Conservation (phyloP, 2,329 filamentous ascomycete species). For the Nemania bipapillata region DNA sequence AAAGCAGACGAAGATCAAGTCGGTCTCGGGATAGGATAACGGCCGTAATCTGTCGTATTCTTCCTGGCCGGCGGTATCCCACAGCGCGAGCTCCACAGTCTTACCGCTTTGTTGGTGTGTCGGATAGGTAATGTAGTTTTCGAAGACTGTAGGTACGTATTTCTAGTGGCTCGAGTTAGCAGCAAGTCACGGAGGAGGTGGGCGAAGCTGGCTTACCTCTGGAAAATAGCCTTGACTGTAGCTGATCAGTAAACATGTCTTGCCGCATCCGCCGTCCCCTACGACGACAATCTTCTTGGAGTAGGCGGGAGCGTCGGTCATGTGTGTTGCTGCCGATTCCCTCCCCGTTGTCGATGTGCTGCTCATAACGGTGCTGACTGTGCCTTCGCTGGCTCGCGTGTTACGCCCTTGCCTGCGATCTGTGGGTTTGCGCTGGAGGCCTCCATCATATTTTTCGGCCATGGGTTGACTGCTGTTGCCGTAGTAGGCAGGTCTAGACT, state of each 20-base stretch:
- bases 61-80: slow-evolving; percentile 98
- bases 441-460: slow-evolving; percentile 56
- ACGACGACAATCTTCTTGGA: slow-evolving; percentile 99
- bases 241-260: slow-evolving; percentile 97
- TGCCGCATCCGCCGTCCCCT: slow-evolving; percentile 96
- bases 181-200: neutral
- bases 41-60: slow-evolving; percentile 97
- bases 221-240: slow-evolving; percentile 99
- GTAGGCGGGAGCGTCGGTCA: slow-evolving; percentile 90
- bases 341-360: slow-evolving; percentile 77
- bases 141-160: slow-evolving; percentile 99
- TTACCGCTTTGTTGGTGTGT: slow-evolving; percentile 88
- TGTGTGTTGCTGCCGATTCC: slow-evolving; percentile 82
- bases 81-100: slow-evolving; percentile 93
- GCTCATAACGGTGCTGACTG: slow-evolving; percentile 85
- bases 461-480: slow-evolving; percentile 48
- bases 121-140: slow-evolving; percentile 99
- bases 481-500: slow-evolving; percentile 67
- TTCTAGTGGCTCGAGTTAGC: slow-evolving; percentile 68
- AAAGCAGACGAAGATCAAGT: slow-evolving; percentile 98
- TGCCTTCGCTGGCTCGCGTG: slow-evolving; percentile 84
- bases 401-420: slow-evolving; percentile 61
- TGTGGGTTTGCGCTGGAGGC: slow-evolving; percentile 53
- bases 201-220: slow-evolving; percentile 73
- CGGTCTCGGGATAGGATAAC: slow-evolving; percentile 96